Base-by-base conservation (phyloP, 306 rosid genomes). In the Vigna unguiculata region DNA sequence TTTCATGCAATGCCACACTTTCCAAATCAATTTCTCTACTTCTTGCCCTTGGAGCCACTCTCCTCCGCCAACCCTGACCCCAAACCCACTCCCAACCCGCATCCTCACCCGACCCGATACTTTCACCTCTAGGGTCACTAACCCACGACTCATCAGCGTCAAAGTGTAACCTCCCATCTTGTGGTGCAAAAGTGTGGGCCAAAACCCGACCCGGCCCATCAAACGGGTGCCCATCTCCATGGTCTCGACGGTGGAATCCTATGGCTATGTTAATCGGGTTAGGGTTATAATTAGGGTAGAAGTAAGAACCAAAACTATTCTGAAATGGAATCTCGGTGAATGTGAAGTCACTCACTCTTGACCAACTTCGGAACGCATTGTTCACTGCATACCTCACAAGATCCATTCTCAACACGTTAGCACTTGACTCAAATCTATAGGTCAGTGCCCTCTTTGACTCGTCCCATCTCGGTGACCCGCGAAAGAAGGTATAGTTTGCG, bases 1-100 rank as follows among this genome's bases (percentile, higher is more conserved):
- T 78, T 34, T 85, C 88, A 57, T 85, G 88, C 86, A 85, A 49
- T 7, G 80, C 71, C 47, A 85, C 74, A 0, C 80, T 74, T 22
- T 85, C 77, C 25, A 78, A 17, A n/a, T 85, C 88, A 53, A 60
- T 28, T 11, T 6, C 1, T 8, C 4, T 22, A 15, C 19, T 17
- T 8, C 0, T 22, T 32, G 34, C 40, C 19, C 34, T 4, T 58
- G 62, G 62, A 21, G 7, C 30, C 60, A 9, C 30, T 30, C 34
- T 21, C 7, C 62, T 24, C 4, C 62, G 13, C 34, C 36, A 22
- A 24, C 32, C 8, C 36, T 16, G 1, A 9, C n/a, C n/a, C 46
- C 43, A 38, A 38, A 7, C 43, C 43, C 43, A 38, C 0, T 13
- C 48, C 20, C 19, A 48, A 2, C 30, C 28, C 28, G 0, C 2